A percentile compares a stretch with the other conserved stretches of the same genome.
Conservation (phyloP, 106 monocot species). For the Cymbidium sinense region DNA sequence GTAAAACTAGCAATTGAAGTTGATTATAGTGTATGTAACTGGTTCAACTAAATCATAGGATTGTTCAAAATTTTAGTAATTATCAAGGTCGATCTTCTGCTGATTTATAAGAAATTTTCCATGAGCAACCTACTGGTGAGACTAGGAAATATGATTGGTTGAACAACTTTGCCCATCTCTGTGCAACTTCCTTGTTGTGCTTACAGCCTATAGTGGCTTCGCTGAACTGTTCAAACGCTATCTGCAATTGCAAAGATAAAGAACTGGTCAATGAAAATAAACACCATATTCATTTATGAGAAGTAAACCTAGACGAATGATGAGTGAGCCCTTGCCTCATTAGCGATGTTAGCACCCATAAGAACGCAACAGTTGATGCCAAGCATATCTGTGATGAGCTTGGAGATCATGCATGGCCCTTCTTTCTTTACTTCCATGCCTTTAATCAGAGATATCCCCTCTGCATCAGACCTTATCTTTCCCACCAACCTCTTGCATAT, state of each 20-base stretch:
- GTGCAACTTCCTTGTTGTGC: constrained; percentile 52
- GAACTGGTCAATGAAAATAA: not conserved
- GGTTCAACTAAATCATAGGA: not conserved
- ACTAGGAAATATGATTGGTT: constrained; percentile 70
- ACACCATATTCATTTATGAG: not conserved
- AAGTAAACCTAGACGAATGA: not conserved
- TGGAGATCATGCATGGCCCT: constrained; percentile 90
- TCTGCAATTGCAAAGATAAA: constrained; percentile 30
- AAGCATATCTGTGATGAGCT: constrained; percentile 64
- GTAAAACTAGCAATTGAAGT: too few species aligned
- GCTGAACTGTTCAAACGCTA: constrained; percentile 79
- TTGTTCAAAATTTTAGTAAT: not conserved
- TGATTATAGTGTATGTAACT: not conserved
- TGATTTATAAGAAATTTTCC: not conserved
- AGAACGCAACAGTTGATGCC: constrained; percentile 84
- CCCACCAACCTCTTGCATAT: constrained; percentile 71
- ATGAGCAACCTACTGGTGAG: constrained; percentile 51
- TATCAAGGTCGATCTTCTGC: not conserved
- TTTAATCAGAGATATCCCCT: constrained; percentile 91
- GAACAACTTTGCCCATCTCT: constrained; percentile 68
- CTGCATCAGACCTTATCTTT: constrained; percentile 44
- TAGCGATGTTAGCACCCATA: constrained; percentile 93
- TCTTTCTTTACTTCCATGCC: constrained; percentile 92
- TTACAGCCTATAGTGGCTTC: constrained; percentile 87
- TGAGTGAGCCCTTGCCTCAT: constrained; percentile 45